phyloP scores from a whole-genome alignment of 2,329 filamentous ascomycete species.

The Gnomoniopsis sp. region DNA sequence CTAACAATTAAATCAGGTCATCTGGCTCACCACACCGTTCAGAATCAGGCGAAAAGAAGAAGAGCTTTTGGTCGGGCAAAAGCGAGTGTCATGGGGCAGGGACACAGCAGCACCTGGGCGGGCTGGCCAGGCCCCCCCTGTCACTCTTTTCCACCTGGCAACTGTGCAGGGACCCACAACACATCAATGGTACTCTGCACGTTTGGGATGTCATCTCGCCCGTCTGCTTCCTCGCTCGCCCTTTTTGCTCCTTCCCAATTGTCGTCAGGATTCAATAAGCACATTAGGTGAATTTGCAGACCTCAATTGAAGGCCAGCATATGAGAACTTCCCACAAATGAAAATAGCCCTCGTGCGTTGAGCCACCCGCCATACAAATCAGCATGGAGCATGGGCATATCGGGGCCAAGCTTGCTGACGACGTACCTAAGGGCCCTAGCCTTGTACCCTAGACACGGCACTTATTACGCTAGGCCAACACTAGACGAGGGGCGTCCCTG shows the following conservation, averaged over 20 bases:
- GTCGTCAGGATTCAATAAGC: background rate
- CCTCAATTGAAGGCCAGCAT: no score
- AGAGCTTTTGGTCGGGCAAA: background rate
- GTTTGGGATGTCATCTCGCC: background rate
- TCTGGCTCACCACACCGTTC: background rate
- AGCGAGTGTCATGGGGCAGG: background rate
- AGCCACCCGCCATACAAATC: no score
- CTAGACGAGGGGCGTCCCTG: slow-evolving; percentile 17
- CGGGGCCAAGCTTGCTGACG: slow-evolving; percentile 1
- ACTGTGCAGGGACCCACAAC: background rate
- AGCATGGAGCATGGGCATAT: background rate
- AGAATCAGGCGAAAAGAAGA: background rate
- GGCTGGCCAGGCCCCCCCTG: background rate
- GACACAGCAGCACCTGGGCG: background rate
- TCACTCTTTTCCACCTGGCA: background rate
- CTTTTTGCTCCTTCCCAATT: background rate
- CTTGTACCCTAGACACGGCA: slow-evolving; percentile 15
- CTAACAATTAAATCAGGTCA: background rate
- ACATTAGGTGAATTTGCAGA: background rate
- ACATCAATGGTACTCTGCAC: background rate
- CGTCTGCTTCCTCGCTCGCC: background rate
- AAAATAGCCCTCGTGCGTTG: no score
- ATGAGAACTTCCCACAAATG: no score
- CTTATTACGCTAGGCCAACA: slow-evolving; percentile 17
- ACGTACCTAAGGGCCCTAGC: background rate